These are phyloP conservation scores for Begonia loranthoides DNA, from an alignment of 306 rosid genomes.

Conservation along the genomic window DNA sequence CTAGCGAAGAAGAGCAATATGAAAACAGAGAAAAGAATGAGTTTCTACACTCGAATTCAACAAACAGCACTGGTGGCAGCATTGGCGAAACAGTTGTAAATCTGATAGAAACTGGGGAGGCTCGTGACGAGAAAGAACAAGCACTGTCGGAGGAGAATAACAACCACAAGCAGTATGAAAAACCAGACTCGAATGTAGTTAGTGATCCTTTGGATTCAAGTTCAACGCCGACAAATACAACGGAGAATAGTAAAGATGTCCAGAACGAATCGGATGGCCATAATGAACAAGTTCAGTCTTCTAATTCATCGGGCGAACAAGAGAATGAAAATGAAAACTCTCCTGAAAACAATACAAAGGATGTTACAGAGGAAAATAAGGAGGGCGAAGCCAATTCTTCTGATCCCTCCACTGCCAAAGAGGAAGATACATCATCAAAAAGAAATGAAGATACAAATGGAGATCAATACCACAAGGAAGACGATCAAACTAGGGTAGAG, in stretches of 20 bases:
- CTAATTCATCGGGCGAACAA: background rate
- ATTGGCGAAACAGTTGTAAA: constrained; percentile 17
- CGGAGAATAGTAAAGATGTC: constrained; percentile 9
- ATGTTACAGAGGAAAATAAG: constrained; percentile 21
- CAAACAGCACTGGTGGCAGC: constrained; percentile 18
- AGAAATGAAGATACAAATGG: constrained; percentile 20
- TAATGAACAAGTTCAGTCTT: background rate
- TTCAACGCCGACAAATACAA: constrained; percentile 9
- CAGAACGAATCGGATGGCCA: constrained; percentile 3
- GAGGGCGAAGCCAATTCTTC: constrained; percentile 37
- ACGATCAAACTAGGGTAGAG: constrained; percentile 15
- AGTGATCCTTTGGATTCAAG: constrained; percentile 24
- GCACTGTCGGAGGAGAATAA: background rate
- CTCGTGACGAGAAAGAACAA: constrained; percentile 15
- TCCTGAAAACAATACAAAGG: constrained; percentile 13
- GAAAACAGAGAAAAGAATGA: constrained; percentile 40
- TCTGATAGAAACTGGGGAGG: constrained; percentile 6
- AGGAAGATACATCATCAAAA: constrained; percentile 30
- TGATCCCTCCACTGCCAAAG: constrained; percentile 32
- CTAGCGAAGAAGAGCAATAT: constrained; percentile 25
- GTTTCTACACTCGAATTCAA: constrained; percentile 22
- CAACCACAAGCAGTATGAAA: constrained; percentile 10
- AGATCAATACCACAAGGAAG: constrained; percentile 21
- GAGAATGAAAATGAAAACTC: constrained; percentile 5
- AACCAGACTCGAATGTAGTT: constrained; percentile 13